phyloP scores from a whole-genome alignment of 148 eudicot genomes.

The Amaranthus hypochondriacus region DNA sequence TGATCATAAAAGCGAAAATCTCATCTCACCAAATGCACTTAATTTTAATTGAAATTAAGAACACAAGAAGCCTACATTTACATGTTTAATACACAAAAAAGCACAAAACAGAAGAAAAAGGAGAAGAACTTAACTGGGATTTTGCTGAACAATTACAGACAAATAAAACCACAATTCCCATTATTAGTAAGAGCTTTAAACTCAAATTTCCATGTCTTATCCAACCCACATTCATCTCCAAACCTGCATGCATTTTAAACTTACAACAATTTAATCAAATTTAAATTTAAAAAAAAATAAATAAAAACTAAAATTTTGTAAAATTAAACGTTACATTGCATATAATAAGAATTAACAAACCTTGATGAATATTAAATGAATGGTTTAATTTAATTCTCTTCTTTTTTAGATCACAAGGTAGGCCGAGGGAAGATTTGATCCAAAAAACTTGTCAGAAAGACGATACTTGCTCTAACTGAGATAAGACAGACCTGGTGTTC shows the following conservation, averaged over 20 bases:
- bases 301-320: background rate
- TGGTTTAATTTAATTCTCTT: background rate
- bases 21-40: background rate
- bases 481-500: no score
- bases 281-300: no score
- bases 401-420: no score
- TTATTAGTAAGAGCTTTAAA: background rate
- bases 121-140: conserved; percentile 19
- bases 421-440: no score
- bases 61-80: no score
- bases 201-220: background rate
- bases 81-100: no score
- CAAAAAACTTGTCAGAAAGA: no score
- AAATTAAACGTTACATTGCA: background rate
- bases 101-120: background rate
- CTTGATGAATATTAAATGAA: conserved; percentile 9
- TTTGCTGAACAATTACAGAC: background rate
- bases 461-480: no score
- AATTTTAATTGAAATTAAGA: background rate
- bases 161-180: conserved; percentile 16
- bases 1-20: background rate
- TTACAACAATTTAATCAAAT: background rate
- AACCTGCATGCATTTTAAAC: background rate
- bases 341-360: background rate
- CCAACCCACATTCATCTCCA: conserved; percentile 7